These are phyloP conservation scores for Lepidium didymum DNA, from an alignment of 345 rosid genomes.

Conservation along the genomic window DNA sequence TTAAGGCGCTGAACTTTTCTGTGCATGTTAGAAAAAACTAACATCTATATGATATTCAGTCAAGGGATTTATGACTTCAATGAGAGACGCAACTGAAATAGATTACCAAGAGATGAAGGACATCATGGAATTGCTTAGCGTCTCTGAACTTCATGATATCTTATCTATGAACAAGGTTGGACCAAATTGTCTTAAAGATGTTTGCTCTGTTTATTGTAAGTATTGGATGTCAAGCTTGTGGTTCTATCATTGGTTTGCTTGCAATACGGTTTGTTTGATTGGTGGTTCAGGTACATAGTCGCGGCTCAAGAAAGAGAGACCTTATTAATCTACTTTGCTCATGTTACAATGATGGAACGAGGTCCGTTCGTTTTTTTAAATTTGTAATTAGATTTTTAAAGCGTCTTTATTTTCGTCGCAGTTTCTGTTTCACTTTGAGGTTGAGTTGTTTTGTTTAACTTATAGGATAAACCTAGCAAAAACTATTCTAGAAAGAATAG, in stretches of 20 bases:
- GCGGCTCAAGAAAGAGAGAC: slow-evolving; percentile 60
- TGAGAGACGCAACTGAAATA: slow-evolving; percentile 37
- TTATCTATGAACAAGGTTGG: slow-evolving; percentile 50
- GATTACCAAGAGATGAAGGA: slow-evolving; percentile 38
- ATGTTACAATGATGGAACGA: slow-evolving; percentile 41
- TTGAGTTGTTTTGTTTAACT: slow-evolving; percentile 6
- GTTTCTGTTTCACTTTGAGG: background rate
- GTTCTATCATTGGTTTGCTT: background rate
- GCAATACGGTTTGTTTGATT: slow-evolving; percentile 12
- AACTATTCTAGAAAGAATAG: slow-evolving; percentile 50
- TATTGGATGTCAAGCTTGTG: background rate
- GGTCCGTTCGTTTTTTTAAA: slow-evolving; percentile 32
- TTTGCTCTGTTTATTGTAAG: background rate
- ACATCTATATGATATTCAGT: slow-evolving; percentile 34
- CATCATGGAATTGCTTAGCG: slow-evolving; percentile 47
- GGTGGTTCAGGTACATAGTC: slow-evolving; percentile 39
- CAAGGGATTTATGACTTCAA: slow-evolving; percentile 40
- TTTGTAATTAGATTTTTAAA: background rate
- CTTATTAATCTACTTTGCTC: slow-evolving; percentile 50
- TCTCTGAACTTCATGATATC: slow-evolving; percentile 70
- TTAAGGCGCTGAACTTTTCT: background rate
- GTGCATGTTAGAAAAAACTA: slow-evolving; percentile 11
- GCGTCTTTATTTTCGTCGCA: background rate
- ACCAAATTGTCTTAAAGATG: background rate
- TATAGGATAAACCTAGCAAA: slow-evolving; percentile 46